Percentiles rank a stretch among this genome's conserved stretches.
phyloP scores from a whole-genome alignment of 2,329 filamentous ascomycete genomes.

The Cytospora mali region DNA sequence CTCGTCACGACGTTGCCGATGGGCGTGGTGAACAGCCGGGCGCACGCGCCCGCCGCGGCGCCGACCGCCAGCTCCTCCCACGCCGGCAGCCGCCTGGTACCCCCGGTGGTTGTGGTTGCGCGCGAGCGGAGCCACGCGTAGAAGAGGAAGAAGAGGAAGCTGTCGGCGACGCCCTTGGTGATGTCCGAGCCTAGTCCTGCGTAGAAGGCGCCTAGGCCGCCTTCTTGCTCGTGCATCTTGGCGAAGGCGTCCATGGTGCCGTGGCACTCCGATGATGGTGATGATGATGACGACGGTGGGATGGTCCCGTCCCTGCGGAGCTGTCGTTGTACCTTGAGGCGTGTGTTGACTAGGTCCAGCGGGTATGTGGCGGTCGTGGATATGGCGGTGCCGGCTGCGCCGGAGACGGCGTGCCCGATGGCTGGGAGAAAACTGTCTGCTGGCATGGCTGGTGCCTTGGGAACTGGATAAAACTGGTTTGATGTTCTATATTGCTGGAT shows the following conservation, averaged over 20 bases:
- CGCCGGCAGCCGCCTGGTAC: conserved; percentile 54
- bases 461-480: not conserved
- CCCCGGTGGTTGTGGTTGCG: conserved; percentile 39
- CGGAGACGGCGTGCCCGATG: conserved; percentile 79
- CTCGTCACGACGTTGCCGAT: conserved; percentile 80
- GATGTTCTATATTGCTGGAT: not conserved
- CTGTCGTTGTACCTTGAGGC: conserved; percentile 76
- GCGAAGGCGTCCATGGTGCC: conserved; percentile 69
- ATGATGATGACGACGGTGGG: conserved; percentile 27
- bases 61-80: conserved; percentile 76
- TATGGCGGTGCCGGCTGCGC: conserved; percentile 75
- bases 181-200: conserved; percentile 65
- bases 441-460: conserved; percentile 29
- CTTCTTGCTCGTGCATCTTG: conserved; percentile 72
- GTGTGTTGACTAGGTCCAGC: conserved; percentile 77
- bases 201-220: conserved; percentile 72
- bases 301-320: conserved; percentile 43
- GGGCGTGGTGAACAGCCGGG: conserved; percentile 77
- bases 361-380: conserved; percentile 81
- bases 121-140: conserved; percentile 59
- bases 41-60: conserved; percentile 71
- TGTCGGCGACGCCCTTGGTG: conserved; percentile 70
- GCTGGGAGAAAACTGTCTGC: conserved; percentile 61
- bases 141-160: conserved; percentile 68
- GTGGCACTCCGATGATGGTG: conserved; percentile 54